Percentiles rank a stretch among this genome's conserved stretches.
Evolutionary conservation across 2,329 filamentous ascomycete genomes (phyloP).

Genomic region (Ceratocystis cacaofunesta): DNA sequence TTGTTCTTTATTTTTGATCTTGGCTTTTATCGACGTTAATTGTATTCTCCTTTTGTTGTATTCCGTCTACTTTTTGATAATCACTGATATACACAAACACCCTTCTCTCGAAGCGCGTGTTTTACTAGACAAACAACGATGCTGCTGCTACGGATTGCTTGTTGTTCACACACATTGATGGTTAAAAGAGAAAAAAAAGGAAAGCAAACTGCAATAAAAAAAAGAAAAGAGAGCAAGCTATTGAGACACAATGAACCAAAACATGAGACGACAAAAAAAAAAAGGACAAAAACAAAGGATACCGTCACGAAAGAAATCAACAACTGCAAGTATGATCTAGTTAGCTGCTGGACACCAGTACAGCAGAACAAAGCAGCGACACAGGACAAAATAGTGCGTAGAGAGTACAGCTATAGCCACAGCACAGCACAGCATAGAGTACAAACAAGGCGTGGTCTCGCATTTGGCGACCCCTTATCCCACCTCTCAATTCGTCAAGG

Average conservation of each 20-base stretch:
- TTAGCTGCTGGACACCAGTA: no score
- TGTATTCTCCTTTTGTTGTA: no score
- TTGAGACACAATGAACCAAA: neutral
- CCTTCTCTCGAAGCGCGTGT: neutral
- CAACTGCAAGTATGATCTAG: neutral
- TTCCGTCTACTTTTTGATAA: neutral
- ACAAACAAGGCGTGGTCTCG: neutral
- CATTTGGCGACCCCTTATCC: neutral
- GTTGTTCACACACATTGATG: neutral
- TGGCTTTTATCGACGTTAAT: no score
- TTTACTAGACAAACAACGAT: neutral
- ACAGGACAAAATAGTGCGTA: no score
- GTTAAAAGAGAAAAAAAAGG: neutral
- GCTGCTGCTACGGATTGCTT: neutral
- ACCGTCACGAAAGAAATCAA: constrained; percentile 11
- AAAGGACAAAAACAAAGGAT: constrained; percentile 11
- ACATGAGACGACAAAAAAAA: constrained; percentile 11
- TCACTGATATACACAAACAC: neutral
- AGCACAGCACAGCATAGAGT: neutral
- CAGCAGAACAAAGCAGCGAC: no score
- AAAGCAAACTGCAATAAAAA: neutral
- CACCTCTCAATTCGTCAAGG: constrained; percentile 5
- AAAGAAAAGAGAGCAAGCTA: neutral
- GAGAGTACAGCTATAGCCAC: neutral
- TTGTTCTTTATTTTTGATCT: constrained; percentile 9